Percentiles rank a stretch among this genome's conserved stretches.
Evolutionary conservation across 345 rosid species (phyloP).

Genomic region (Eucalyptus cladocalyx): DNA sequence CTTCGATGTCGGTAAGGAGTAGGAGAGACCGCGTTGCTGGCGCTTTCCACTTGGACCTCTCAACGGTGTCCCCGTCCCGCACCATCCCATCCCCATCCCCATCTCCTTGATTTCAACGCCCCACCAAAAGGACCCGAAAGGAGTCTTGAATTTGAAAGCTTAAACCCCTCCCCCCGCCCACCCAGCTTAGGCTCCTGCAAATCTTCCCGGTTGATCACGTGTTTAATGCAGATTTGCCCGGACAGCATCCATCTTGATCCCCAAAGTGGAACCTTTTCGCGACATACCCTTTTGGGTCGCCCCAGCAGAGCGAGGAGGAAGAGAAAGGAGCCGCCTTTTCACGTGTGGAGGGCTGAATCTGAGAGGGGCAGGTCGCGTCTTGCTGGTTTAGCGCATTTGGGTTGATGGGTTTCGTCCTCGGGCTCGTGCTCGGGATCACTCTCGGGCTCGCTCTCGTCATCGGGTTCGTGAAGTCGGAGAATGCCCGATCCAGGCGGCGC

Average conservation of each 20-base stretch:
- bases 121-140: neutral
- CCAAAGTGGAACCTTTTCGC: neutral
- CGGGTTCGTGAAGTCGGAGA: conserved; percentile 72
- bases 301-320: neutral
- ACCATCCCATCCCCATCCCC: neutral
- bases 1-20: neutral
- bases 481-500: conserved; percentile 78
- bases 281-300: neutral
- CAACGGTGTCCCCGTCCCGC: neutral
- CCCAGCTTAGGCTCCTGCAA: neutral
- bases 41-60: neutral
- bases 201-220: neutral
- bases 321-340: neutral
- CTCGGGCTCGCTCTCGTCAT: conserved; percentile 60
- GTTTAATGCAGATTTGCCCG: neutral
- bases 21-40: neutral
- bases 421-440: conserved; percentile 53
- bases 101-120: neutral
- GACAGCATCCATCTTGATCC: neutral
- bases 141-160: neutral
- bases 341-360: neutral
- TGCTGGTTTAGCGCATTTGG: neutral
- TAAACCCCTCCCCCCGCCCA: neutral
- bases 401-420: conserved; percentile 53
- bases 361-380: neutral